Evolutionary conservation across 2,329 filamentous ascomycete species (phyloP).

Genomic region (Apiospora arundinis): DNA sequence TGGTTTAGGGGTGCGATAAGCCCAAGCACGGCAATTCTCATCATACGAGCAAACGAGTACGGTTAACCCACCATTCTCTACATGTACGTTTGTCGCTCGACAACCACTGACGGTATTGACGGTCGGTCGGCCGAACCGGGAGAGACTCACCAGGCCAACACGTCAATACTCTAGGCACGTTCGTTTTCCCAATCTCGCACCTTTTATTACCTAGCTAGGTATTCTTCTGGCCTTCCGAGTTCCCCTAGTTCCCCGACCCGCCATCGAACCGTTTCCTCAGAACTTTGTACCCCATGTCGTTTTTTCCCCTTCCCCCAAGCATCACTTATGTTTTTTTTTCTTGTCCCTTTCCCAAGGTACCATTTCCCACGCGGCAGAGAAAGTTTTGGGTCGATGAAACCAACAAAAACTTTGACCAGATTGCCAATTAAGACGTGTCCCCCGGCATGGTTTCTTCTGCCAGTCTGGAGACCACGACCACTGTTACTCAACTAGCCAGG

Average conservation of each 20-base stretch:
- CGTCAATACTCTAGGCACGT: constrained; percentile 8
- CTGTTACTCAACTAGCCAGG: constrained; percentile 11
- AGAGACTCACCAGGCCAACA: neutral
- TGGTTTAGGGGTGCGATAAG: neutral
- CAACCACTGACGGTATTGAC: neutral
- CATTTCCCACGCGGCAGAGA: constrained; percentile 13
- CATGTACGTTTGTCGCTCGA: neutral
- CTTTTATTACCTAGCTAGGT: constrained; percentile 14
- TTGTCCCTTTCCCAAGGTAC: neutral
- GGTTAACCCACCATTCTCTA: neutral
- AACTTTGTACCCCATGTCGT: constrained; percentile 21
- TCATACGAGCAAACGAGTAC: neutral
- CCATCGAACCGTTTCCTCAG: constrained; percentile 22
- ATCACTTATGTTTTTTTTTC: neutral
- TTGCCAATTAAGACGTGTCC: constrained; percentile 12
- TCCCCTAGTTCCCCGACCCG: constrained; percentile 39
- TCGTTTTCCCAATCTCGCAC: constrained; percentile 18
- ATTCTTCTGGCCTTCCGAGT: constrained; percentile 34
- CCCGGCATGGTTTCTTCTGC: constrained; percentile 14
- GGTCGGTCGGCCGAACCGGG: neutral
- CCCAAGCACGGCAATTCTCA: neutral
- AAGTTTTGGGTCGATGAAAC: constrained; percentile 11
- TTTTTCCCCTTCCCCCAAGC: constrained; percentile 1
- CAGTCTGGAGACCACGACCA: neutral
- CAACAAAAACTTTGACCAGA: constrained; percentile 13